Evolutionary conservation across 352 stramenopile genomes (phyloP).

Genomic region (Blastocystis hominis): DNA sequence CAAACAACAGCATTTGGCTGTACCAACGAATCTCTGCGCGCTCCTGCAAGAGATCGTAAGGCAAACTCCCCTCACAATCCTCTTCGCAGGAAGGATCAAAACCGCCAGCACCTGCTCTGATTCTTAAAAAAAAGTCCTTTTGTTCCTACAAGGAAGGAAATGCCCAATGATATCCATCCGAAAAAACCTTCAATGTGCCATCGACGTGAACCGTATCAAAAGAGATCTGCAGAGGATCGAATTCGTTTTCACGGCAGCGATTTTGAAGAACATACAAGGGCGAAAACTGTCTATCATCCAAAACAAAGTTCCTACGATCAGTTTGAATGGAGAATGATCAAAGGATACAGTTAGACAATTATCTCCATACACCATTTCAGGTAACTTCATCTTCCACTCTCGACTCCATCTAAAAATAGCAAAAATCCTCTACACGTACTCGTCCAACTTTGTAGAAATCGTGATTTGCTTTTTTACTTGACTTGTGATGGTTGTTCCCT

Average conservation of each 20-base stretch:
- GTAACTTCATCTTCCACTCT: conserved; percentile 48
- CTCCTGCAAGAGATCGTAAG: not conserved
- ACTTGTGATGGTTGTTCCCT: not conserved
- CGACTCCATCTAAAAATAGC: conserved; percentile 17
- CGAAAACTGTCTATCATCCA: not conserved
- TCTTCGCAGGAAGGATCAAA: not conserved
- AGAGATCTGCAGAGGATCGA: conserved; percentile 30
- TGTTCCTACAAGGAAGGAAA: conserved; percentile 38
- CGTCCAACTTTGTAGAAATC: not conserved
- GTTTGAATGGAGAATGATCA: not conserved
- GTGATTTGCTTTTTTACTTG: not conserved
- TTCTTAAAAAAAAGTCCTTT: not conserved
- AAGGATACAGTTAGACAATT: not conserved
- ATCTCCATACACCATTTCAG: conserved; percentile 24
- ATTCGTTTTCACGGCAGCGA: conserved; percentile 13
- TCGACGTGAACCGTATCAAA: not conserved
- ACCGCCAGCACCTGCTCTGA: conserved; percentile 18
- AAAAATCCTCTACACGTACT: not conserved
- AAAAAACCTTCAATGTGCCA: not conserved
- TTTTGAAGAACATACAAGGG: not conserved
- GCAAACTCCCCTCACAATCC: not conserved
- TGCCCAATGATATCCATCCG: conserved; percentile 41
- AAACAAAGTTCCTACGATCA: not conserved
- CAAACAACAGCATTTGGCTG: not conserved
- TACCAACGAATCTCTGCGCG: conserved; percentile 28